Conservation (phyloP, 495 filamentous ascomycete genomes). For the Pseudomonodictys pantanalensis region DNA sequence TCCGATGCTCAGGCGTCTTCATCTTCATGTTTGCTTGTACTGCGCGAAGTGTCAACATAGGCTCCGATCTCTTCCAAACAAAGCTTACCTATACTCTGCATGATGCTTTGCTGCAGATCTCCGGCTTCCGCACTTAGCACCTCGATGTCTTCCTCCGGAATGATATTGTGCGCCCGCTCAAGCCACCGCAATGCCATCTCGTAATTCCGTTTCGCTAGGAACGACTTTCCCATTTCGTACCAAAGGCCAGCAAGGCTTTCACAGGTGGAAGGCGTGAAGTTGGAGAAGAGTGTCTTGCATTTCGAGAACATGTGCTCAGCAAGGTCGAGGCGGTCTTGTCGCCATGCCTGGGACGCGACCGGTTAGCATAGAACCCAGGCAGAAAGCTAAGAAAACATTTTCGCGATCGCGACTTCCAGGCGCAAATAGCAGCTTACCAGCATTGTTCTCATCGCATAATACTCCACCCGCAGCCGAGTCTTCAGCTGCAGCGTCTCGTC, state of each 20-base stretch:
- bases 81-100: slow-evolving; percentile 47
- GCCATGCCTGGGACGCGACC: slow-evolving; percentile 62
- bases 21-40: slow-evolving; percentile 54
- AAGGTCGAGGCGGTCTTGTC: slow-evolving; percentile 65
- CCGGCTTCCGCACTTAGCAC: slow-evolving; percentile 56
- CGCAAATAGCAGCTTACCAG: slow-evolving; percentile 52
- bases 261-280: slow-evolving; percentile 50
- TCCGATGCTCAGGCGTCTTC: slow-evolving; percentile 45
- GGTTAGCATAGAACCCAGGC: slow-evolving; percentile 16
- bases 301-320: slow-evolving; percentile 75
- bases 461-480: slow-evolving; percentile 56
- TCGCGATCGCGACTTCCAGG: no score
- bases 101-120: slow-evolving; percentile 64
- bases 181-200: slow-evolving; percentile 67
- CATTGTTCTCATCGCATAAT: slow-evolving; percentile 65
- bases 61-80: neutral
- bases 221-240: slow-evolving; percentile 66
- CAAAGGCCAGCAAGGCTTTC: slow-evolving; percentile 70
- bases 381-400: no score
- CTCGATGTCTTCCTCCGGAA: slow-evolving; percentile 56
- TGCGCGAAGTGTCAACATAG: slow-evolving; percentile 14
- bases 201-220: slow-evolving; percentile 53
- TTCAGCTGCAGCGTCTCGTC: slow-evolving; percentile 34
- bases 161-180: slow-evolving; percentile 60
- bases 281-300: slow-evolving; percentile 41